Evolutionary conservation across 2,329 filamentous ascomycete species (phyloP), one percentile per base, ranked within the genome.

Genomic region (Pestalotiopsis sp.): DNA sequence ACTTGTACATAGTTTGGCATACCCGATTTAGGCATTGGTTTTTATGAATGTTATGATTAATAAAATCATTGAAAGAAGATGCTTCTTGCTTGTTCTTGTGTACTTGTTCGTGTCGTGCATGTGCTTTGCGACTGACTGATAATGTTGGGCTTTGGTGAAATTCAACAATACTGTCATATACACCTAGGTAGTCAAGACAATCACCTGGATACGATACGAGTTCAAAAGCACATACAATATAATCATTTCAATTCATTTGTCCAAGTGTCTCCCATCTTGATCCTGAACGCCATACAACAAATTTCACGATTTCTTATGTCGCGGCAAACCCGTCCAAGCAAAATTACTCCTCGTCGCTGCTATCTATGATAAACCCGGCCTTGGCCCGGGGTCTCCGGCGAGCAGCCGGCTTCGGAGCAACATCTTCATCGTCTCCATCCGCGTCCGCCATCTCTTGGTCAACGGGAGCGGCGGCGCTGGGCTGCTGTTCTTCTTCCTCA

Each of bases 281-380:
- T 52, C 44, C 44, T 52, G 10, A 52, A 52, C 44, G 44, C 44
- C 44, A 52, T 52, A 52, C 44, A 52, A 35, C 30, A 35, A 35
- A 35, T 35, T 3, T 52, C 44, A 52, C 22, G 44, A 52, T 22
- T 35, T 17, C 44, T 52, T 2, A 52, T 22, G 20, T 9, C 30
- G 7, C 5, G n/a, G 2, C 44, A 52, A 10, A 52, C 7, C 6
- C 22, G 7, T 9, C 71, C 68, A 71, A 26, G 26, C 30, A 35
- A 9, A 35, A 35, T 75, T 74, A 80, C 66, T 87, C 84, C 70
- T 88, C 86, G 61, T 90, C 88, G 74, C 88, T 88, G 69, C 87
- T 89, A 72, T 89, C 87, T 44, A 88, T 73, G 59, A 89, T 76
- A 69, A 90, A 89, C 0, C 87, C 87, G 20, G 83, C 83, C 65